Evolutionary conservation across 805 yeast species (phyloP).

Genomic region (Millerozyma acaciae): DNA sequence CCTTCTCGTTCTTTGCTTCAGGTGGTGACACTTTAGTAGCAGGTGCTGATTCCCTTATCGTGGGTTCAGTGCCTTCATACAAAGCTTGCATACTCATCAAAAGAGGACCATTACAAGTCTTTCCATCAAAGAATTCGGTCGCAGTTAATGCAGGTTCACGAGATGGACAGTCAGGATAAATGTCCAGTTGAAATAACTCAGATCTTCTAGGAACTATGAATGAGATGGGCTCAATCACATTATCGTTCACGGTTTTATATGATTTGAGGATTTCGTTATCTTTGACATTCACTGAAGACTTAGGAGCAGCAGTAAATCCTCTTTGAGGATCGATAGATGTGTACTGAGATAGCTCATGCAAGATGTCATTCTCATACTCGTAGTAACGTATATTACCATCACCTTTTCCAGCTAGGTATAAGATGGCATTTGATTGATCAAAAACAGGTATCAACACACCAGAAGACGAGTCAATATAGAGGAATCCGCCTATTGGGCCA

Average conservation of each 20-base stretch:
- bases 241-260: conserved; percentile 85
- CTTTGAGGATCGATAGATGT: conserved; percentile 91
- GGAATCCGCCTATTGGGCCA: conserved; percentile 89
- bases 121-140: conserved; percentile 76
- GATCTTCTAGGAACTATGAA: conserved; percentile 92
- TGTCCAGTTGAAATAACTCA: conserved; percentile 88
- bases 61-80: conserved; percentile 70
- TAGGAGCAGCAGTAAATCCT: conserved; percentile 90
- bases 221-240: conserved; percentile 82
- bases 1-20: conserved; percentile 13
- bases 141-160: conserved; percentile 73
- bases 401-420: conserved; percentile 94
- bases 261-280: conserved; percentile 82
- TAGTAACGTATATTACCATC: conserved; percentile 95
- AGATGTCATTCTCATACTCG: conserved; percentile 81
- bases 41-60: conserved; percentile 39
- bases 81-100: conserved; percentile 70
- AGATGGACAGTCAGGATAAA: conserved; percentile 89
- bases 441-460: conserved; percentile 91
- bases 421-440: conserved; percentile 74
- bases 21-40: conserved; percentile 25
- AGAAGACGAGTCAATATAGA: conserved; percentile 81
- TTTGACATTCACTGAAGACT: conserved; percentile 68
- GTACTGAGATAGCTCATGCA: conserved; percentile 83
- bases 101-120: conserved; percentile 77